A percentile compares a stretch with the other conserved stretches of the same genome.
These are phyloP conservation scores for Hortiboletus flavorubellus DNA, from an alignment of 768 basidiomycete genomes.

Conservation along the genomic window DNA sequence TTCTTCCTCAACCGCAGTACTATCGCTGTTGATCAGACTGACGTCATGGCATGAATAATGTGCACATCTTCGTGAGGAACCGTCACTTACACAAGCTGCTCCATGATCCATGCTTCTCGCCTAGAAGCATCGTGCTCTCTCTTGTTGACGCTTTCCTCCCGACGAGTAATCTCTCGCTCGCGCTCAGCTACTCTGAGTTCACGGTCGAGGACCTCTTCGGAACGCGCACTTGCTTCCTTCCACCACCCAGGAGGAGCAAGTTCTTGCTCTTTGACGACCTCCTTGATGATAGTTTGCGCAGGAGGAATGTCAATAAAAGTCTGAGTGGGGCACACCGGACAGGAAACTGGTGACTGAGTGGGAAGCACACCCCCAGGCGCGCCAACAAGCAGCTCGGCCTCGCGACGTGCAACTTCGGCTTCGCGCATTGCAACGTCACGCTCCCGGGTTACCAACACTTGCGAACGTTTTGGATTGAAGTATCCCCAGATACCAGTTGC, in stretches of 20 bases:
- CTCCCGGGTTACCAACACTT: conserved; percentile 77
- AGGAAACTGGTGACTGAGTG: conserved; percentile 46
- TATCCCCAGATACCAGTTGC: conserved; percentile 63
- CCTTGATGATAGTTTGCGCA: conserved; percentile 80
- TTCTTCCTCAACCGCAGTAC: conserved; percentile 72
- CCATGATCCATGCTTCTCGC: conserved; percentile 91
- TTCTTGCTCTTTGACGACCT: conserved; percentile 79
- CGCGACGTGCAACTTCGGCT: conserved; percentile 85
- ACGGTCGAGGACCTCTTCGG: conserved; percentile 80
- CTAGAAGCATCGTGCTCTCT: conserved; percentile 84
- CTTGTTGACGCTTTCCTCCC: conserved; percentile 82
- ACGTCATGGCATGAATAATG: conserved; percentile 6
- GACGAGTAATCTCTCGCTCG: conserved; percentile 81
- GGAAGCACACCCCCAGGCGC: conserved; percentile 79
- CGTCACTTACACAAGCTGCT: conserved; percentile 74
- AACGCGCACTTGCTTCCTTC: conserved; percentile 60
- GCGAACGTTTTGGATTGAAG: conserved; percentile 78
- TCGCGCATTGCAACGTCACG: conserved; percentile 77
- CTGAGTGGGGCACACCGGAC: conserved; percentile 55
- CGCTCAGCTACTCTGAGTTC: conserved; percentile 83
- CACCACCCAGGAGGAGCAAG: conserved; percentile 80
- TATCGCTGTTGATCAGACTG: conserved; percentile 69
- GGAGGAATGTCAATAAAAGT: conserved; percentile 58
- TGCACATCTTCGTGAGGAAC: background rate
- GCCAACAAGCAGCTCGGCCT: conserved; percentile 80